Percentiles rank a stretch among this genome's conserved stretches.
These are phyloP conservation scores for Pyrenophora teres DNA, from an alignment of 2,329 filamentous ascomycete species.

Conservation along the genomic window DNA sequence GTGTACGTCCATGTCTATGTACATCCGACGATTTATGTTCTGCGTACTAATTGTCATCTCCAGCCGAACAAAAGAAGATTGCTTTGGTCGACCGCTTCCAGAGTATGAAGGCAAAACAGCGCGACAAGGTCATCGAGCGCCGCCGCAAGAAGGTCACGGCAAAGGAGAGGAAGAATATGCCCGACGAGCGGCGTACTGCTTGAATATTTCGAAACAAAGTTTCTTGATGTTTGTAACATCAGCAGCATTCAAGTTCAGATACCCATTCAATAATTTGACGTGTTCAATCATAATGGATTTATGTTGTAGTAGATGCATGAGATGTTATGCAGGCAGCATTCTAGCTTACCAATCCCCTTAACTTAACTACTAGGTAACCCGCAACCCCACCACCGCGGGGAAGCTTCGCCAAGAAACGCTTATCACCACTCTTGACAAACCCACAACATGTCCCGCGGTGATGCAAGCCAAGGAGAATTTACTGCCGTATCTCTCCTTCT, in stretches of 20 bases:
- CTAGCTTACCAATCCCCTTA: too few species aligned
- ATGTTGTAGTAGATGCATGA: neutral
- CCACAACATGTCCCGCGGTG: too few species aligned
- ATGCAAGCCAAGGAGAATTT: too few species aligned
- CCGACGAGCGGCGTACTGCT: conserved; percentile 44
- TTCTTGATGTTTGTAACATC: neutral
- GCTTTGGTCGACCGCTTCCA: conserved; percentile 78
- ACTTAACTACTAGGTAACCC: too few species aligned
- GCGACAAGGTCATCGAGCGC: conserved; percentile 82
- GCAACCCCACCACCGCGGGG: too few species aligned
- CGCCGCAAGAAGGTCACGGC: conserved; percentile 85
- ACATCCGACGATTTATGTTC: neutral
- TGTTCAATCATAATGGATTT: neutral
- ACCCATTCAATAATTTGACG: conserved; percentile 6
- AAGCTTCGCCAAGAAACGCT: too few species aligned
- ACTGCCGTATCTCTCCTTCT: too few species aligned
- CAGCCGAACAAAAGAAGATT: conserved; percentile 84
- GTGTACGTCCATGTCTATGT: conserved; percentile 44
- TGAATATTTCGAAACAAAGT: neutral
- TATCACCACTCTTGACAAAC: too few species aligned
- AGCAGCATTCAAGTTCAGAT: conserved; percentile 2
- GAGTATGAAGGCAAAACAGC: conserved; percentile 81
- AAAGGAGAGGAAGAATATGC: conserved; percentile 75
- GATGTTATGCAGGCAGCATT: too few species aligned
- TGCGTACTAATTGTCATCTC: conserved; percentile 20